A percentile compares a stretch with the other conserved stretches of the same genome.
Evolutionary conservation across 2,329 filamentous ascomycete genomes (phyloP).

Genomic region (Davidsoniella virescens): DNA sequence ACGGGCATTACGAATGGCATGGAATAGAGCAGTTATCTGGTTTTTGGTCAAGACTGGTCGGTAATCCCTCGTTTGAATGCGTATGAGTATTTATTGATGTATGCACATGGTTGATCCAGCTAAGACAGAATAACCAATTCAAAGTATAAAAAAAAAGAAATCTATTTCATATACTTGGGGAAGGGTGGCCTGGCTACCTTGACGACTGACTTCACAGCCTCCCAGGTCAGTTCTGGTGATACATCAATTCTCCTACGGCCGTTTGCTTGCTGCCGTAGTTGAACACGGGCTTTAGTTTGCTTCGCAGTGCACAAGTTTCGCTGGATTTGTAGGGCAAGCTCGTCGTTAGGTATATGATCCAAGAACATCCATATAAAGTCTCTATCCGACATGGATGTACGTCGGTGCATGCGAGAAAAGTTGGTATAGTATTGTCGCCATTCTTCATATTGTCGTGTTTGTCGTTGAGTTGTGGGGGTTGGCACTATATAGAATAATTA

Average conservation of each 20-base stretch:
- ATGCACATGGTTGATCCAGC: too few relatives aligned
- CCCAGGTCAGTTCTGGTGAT: slow-evolving; percentile 8
- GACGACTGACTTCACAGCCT: slow-evolving; percentile 8
- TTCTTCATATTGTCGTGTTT: slow-evolving; percentile 10
- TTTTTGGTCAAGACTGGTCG: too few relatives aligned
- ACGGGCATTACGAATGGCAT: too few relatives aligned
- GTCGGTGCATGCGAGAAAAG: slow-evolving; percentile 8
- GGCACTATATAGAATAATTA: not conserved
- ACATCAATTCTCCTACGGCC: slow-evolving; percentile 10
- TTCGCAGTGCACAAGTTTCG: slow-evolving; percentile 9
- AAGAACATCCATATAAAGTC: slow-evolving; percentile 13
- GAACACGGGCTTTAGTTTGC: slow-evolving; percentile 5
- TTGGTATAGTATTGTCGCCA: slow-evolving; percentile 11
- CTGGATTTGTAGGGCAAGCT: slow-evolving; percentile 10
- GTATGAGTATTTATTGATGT: too few relatives aligned
- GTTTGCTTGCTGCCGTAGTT: slow-evolving; percentile 5
- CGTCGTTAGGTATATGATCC: slow-evolving; percentile 11
- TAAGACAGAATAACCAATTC: too few relatives aligned
- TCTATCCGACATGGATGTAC: slow-evolving; percentile 8
- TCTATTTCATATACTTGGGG: slow-evolving; percentile 4
- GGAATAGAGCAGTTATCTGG: too few relatives aligned
- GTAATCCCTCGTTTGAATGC: too few relatives aligned
- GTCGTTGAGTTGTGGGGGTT: not conserved
- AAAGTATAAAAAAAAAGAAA: not conserved
- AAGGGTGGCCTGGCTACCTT: slow-evolving; percentile 9